phyloP scores from a whole-genome alignment of 768 basidiomycete species.

The Guyanaporus albipodus region DNA sequence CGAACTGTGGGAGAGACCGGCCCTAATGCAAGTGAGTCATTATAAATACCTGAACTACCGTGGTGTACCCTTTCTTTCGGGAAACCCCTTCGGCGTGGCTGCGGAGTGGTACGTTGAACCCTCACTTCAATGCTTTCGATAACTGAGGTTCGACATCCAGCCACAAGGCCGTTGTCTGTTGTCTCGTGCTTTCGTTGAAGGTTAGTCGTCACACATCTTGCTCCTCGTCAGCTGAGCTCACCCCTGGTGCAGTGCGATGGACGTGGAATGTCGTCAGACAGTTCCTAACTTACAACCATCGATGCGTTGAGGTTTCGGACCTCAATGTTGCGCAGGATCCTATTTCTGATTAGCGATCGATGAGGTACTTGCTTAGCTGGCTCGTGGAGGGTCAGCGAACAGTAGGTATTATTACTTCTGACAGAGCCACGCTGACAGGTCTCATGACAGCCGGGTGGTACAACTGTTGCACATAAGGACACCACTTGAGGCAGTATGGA shows the following conservation, averaged over 20 bases:
- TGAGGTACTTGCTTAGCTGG: slow-evolving; percentile 18
- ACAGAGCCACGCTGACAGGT: neutral
- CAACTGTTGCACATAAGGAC: slow-evolving; percentile 8
- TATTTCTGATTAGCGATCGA: slow-evolving; percentile 13
- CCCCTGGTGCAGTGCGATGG: slow-evolving; percentile 4
- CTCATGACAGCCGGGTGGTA: slow-evolving; percentile 9
- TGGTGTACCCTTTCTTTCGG: slow-evolving; percentile 6
- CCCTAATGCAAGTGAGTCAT: slow-evolving; percentile 21
- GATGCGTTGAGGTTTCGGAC: no score
- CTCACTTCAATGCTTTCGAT: neutral
- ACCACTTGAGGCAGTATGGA: neutral
- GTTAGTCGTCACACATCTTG: neutral
- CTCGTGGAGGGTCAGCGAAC: slow-evolving; percentile 20
- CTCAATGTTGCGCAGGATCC: slow-evolving; percentile 1
- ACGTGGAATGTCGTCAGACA: slow-evolving; percentile 13
- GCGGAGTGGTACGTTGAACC: slow-evolving; percentile 6
- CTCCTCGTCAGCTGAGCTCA: neutral
- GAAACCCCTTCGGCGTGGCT: slow-evolving; percentile 34
- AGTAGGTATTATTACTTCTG: neutral
- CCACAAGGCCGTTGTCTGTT: slow-evolving; percentile 19
- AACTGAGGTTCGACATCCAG: slow-evolving; percentile 7
- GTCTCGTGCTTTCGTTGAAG: slow-evolving; percentile 5
- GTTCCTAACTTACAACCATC: slow-evolving; percentile 1
- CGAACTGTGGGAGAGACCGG: slow-evolving; percentile 26
- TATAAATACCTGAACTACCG: slow-evolving; percentile 9